These are phyloP conservation scores for Casuarina equisetifolia DNA, from an alignment of 306 rosid species.

Conservation along the genomic window DNA sequence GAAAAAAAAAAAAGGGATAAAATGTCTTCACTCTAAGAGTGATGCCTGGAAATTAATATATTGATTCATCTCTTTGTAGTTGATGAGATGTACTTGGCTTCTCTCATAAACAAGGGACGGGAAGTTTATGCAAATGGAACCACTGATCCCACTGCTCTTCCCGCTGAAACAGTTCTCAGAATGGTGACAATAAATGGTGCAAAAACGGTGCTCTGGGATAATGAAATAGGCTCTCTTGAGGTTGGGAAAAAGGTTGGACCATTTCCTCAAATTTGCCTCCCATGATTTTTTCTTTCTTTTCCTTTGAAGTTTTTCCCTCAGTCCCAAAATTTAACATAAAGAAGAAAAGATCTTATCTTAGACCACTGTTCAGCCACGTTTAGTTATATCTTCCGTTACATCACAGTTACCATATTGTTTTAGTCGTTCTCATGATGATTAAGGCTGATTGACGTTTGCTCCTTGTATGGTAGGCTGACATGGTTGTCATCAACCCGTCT, in stretches of 20 bases:
- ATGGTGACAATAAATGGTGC: slow-evolving; percentile 84
- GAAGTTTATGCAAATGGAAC: slow-evolving; percentile 59
- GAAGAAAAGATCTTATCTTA: not conserved
- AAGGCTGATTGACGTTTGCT: slow-evolving; percentile 36
- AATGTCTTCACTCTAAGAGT: not conserved
- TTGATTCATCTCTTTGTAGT: slow-evolving; percentile 52
- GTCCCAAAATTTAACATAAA: not conserved
- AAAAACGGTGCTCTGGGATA: slow-evolving; percentile 74
- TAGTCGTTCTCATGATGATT: not conserved
- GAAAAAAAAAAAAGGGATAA: not conserved
- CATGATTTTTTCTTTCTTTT: slow-evolving; percentile 18
- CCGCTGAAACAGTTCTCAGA: slow-evolving; percentile 65
- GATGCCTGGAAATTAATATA: slow-evolving; percentile 18
- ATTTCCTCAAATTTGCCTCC: slow-evolving; percentile 18
- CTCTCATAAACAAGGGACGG: slow-evolving; percentile 83
- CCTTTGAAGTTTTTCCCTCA: slow-evolving; percentile 2
- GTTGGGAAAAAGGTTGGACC: slow-evolving; percentile 81
- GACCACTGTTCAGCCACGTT: not conserved
- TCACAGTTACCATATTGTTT: not conserved
- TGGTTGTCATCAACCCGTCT: slow-evolving; percentile 74
- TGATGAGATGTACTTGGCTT: slow-evolving; percentile 90
- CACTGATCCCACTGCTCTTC: slow-evolving; percentile 76
- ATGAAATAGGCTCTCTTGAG: slow-evolving; percentile 84
- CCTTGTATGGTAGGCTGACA: slow-evolving; percentile 63
- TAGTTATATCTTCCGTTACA: not conserved